Evolutionary conservation across 257 asterid genomes (phyloP), one percentile per base, ranked within the genome.

Genomic region (Solanum ossicruentum): DNA sequence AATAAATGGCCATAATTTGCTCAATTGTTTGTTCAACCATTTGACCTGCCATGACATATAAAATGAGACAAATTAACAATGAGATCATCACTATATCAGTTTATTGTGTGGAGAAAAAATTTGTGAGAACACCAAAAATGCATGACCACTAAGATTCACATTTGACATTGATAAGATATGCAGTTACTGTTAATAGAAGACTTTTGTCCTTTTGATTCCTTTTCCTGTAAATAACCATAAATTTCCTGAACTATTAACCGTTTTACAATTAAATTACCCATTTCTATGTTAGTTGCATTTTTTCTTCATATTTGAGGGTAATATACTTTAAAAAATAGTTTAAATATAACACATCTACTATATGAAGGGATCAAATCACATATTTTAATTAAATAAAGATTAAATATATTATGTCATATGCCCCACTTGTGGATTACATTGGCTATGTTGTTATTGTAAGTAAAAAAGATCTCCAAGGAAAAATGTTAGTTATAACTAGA

Each of bases 11-110:
- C 99, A 97, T 85, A 97, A 87, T 86, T 97, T 97, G 85, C 90
- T 86, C 88, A 97, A 91, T 57, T 95, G 99, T 88, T 91, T 94
- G 92, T 97, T 97, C 85, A 97, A 92, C 99, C 99, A 97, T 86
- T 97, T 97, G 86, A 94, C 99, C 99, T 97, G 94, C 87, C 90
- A 57, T 60, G 83, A 57, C 56, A 49, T 39, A 84, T 23, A 8
- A 60, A 73, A 80, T 28, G 26, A 84, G 72, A 81, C 16, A 70
- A 86, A 41, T 7, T 61, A 39, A 7, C 49, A 84, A 9, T 12
- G 47, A 58, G 61, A 26, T 18, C 21, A 56, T 51, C 13, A 73
- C 75, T n/a, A 65, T 6, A 23, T 66, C 60, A 55, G 12, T 79
- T 52, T 69, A 83, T 32, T 39, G 28, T 12, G 4, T 32, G 81